A percentile compares a stretch with the other conserved stretches of the same genome.
Evolutionary conservation across 2,329 filamentous ascomycete species (phyloP).

Genomic region (Fusarium drepaniforme): DNA sequence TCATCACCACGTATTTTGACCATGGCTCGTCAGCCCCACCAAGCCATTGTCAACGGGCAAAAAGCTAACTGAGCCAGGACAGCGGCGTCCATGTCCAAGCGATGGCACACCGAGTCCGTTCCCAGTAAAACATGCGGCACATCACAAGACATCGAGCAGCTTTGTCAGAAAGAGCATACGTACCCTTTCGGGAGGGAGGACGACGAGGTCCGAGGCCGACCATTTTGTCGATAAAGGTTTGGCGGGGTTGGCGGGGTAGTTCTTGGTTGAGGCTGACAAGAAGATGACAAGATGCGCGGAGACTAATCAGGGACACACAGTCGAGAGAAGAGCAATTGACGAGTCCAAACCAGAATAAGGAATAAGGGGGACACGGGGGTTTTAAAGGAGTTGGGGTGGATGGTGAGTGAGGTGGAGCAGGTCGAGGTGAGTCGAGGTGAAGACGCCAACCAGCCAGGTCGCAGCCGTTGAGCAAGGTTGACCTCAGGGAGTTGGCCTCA

Average conservation of each 20-base stretch:
- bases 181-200: conserved; percentile 74
- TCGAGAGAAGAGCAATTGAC: conserved; percentile 16
- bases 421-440: conserved; percentile 36
- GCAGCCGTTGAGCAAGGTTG: conserved; percentile 23
- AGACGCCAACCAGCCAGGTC: conserved; percentile 22
- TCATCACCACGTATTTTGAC: conserved; percentile 32
- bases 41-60: conserved; percentile 17
- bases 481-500: conserved; percentile 1
- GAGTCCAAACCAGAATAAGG: conserved; percentile 2
- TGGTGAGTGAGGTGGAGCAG: conserved; percentile 41
- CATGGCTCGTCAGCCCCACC: conserved; percentile 25
- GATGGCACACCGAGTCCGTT: neutral
- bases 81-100: neutral
- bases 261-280: conserved; percentile 30
- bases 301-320: conserved; percentile 4
- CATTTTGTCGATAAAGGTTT: conserved; percentile 55
- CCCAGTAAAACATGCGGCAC: neutral
- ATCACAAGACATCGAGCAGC: neutral
- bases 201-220: conserved; percentile 64
- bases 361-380: conserved; percentile 34
- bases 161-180: conserved; percentile 50
- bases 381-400: conserved; percentile 41
- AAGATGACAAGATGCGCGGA: conserved; percentile 1
- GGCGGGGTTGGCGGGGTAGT: conserved; percentile 54
- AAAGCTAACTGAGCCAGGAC: conserved; percentile 11